Base-by-base conservation (phyloP, 768 basidiomycete genomes). In the Boletus subcaerulescens region DNA sequence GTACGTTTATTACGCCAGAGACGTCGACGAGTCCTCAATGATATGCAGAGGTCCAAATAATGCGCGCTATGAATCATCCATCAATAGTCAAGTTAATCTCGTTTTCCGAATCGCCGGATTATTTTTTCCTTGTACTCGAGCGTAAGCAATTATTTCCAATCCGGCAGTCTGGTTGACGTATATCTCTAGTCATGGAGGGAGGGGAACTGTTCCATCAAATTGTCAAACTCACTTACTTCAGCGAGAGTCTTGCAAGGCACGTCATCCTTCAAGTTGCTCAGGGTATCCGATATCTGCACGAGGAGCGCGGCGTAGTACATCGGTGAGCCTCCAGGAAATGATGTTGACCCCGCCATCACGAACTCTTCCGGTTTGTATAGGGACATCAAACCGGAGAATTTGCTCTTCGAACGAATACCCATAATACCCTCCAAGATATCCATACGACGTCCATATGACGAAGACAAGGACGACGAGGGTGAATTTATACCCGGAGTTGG, bases 191-290 rank as follows among this genome's bases (percentile, higher is more conserved):
- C 44, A 91, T 98, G 93, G 91, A 89, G 68, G 97, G 97, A 55
- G 97, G 97, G 57, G 97, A 99, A 71, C 79, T 99, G 3, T 99
- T 99, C 77, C 94, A 98, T 68, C 95, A 97, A 70, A 98, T 98
- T 68, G 97, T 99, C 73, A 98, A 97, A 70, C 82, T 98, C 57
- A 99, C 97, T 4, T 99, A 98, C 73, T 99, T 99, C 71, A 93
- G 90, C 71, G 97, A 99, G 73, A 91, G 89, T 53, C 86, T 99
- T n/a, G 82, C 97, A 5, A 87, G 95, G 12, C 97, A 98, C 68
- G 95, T 98, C 64, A 98, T 99, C 62, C 76, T 97, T 0, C 97
- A 99, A 73, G 94, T 97, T 24, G 93, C 92, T 0, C 81, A 92
- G 15, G 97, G 91, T 18, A 98, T 99, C 45, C 84, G 90, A 24